Evolutionary conservation across 352 stramenopile genomes (phyloP).

Genomic region (Phytopythium sindhum): DNA sequence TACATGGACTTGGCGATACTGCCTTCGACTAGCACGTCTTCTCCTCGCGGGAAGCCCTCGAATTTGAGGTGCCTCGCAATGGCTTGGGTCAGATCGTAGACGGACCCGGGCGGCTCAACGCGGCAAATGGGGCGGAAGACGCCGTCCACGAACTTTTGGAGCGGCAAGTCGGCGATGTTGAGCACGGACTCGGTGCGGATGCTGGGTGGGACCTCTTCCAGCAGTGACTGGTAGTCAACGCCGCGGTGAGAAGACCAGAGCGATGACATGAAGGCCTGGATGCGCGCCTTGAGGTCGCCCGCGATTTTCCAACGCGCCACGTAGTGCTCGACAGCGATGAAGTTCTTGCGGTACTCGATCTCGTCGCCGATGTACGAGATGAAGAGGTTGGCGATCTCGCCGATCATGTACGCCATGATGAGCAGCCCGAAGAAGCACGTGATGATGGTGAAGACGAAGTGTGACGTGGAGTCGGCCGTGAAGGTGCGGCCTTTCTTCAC

Average conservation of each 20-base stretch:
- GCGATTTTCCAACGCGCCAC: constrained; percentile 47
- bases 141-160: constrained; percentile 33
- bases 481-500: constrained; percentile 67
- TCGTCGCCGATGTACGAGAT: constrained; percentile 74
- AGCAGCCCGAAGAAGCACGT: constrained; percentile 51
- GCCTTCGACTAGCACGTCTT: constrained; percentile 60
- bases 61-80: constrained; percentile 49
- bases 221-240: constrained; percentile 53
- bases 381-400: constrained; percentile 67
- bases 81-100: constrained; percentile 29
- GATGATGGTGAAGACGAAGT: constrained; percentile 48
- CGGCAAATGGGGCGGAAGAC: constrained; percentile 41
- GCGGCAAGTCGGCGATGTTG: constrained; percentile 35
- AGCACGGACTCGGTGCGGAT: constrained; percentile 54
- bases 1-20: constrained; percentile 68
- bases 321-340: constrained; percentile 64
- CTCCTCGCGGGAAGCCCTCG: constrained; percentile 55
- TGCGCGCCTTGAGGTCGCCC: constrained; percentile 33
- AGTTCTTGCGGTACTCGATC: constrained; percentile 68
- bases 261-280: constrained; percentile 52
- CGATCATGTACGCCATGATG: constrained; percentile 67
- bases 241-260: constrained; percentile 61
- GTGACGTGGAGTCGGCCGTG: constrained; percentile 33
- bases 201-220: constrained; percentile 43
- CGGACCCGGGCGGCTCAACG: constrained; percentile 14